A percentile compares a stretch with the other conserved stretches of the same genome.
Evolutionary conservation across 495 filamentous ascomycete genomes (phyloP).

Genomic region (Thozetella sp.): DNA sequence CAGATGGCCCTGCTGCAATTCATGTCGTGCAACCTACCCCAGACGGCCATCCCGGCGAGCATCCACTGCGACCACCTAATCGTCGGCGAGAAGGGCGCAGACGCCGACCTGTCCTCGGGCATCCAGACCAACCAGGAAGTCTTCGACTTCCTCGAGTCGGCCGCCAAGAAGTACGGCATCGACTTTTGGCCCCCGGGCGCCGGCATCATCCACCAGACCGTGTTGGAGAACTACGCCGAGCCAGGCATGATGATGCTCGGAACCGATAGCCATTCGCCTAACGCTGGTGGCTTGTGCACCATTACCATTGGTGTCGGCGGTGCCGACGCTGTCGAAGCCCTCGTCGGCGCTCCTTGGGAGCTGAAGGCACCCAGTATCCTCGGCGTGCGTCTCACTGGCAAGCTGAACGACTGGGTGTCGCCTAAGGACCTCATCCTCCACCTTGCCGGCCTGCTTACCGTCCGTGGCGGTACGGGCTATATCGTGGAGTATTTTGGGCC

Average conservation of each 20-base stretch:
- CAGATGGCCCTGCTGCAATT: conserved; percentile 99
- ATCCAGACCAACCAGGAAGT: conserved; percentile 95
- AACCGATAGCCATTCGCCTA: conserved; percentile 97
- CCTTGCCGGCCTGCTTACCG: conserved; percentile 87
- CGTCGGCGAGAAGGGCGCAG: conserved; percentile 87
- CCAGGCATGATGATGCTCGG: conserved; percentile 99
- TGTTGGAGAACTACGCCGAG: conserved; percentile 97
- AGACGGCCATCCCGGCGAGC: conserved; percentile 93
- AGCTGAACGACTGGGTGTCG: conserved; percentile 85
- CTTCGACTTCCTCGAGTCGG: conserved; percentile 95
- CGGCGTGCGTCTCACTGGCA: conserved; percentile 82
- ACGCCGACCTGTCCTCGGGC: conserved; percentile 81
- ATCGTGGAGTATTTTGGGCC: conserved; percentile 91
- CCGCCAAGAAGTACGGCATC: conserved; percentile 93
- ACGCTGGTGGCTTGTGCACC: conserved; percentile 88
- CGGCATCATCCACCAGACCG: conserved; percentile 99
- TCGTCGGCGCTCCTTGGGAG: conserved; percentile 97
- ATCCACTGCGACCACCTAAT: conserved; percentile 99
- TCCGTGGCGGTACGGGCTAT: conserved; percentile 91
- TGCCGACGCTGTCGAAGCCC: conserved; percentile 94
- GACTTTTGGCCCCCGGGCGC: conserved; percentile 99
- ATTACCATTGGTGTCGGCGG: conserved; percentile 98
- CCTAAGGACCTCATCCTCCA: conserved; percentile 95
- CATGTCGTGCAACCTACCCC: conserved; percentile 92
- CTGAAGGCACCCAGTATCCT: conserved; percentile 89